These are phyloP conservation scores for Sungouiozyma intestinalis DNA, from an alignment of 805 yeast species.

Conservation along the genomic window DNA sequence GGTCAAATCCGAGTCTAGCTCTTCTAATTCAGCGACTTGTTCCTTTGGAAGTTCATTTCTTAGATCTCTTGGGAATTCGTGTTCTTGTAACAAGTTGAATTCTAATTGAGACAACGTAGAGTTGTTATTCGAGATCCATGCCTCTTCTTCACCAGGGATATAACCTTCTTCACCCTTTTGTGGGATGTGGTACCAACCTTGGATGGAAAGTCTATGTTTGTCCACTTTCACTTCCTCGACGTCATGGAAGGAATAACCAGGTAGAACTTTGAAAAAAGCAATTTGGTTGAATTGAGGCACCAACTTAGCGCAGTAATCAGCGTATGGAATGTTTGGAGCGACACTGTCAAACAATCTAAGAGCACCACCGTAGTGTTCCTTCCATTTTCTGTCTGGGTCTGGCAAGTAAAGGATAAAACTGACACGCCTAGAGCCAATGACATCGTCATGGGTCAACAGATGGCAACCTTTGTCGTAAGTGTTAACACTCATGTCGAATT, in stretches of 20 bases:
- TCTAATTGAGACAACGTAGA: constrained; percentile 75
- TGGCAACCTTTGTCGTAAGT: constrained; percentile 91
- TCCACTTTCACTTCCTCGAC: constrained; percentile 94
- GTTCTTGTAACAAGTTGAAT: constrained; percentile 63
- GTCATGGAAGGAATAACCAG: constrained; percentile 94
- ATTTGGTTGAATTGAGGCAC: constrained; percentile 94
- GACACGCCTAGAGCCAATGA: constrained; percentile 87
- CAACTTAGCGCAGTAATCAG: constrained; percentile 59
- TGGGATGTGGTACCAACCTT: constrained; percentile 99
- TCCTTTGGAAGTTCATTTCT: constrained; percentile 2
- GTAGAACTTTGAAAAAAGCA: constrained; percentile 92
- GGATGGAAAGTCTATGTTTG: constrained; percentile 82
- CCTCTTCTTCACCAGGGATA: constrained; percentile 70
- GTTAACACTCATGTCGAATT: constrained; percentile 88
- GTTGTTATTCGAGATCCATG: constrained; percentile 47
- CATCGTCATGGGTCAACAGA: constrained; percentile 91
- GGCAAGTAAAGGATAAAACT: constrained; percentile 89
- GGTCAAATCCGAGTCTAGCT: constrained; percentile 7
- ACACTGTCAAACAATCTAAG: constrained; percentile 77
- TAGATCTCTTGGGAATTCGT: constrained; percentile 58
- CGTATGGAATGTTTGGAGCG: constrained; percentile 78
- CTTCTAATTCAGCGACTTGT: constrained; percentile 1
- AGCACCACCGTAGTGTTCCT: constrained; percentile 89
- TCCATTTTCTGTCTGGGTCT: constrained; percentile 85
- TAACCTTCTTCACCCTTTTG: constrained; percentile 85